Conservation (phyloP, 2,329 filamentous ascomycete species). For the Penicillium sp. region DNA sequence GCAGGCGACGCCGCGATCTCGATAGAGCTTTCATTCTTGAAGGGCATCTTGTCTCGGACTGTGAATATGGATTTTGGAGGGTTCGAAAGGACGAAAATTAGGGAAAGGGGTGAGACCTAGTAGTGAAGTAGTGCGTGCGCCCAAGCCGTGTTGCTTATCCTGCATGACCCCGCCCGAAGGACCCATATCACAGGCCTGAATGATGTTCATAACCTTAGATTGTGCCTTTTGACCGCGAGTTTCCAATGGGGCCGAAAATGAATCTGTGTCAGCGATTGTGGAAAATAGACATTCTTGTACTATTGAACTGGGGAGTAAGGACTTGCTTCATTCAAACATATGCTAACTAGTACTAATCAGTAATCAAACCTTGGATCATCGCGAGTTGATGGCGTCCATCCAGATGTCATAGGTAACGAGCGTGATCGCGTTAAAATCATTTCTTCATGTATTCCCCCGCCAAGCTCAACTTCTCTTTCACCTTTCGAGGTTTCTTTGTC, state of each 20-base stretch:
- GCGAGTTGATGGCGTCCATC: neutral
- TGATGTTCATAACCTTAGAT: neutral
- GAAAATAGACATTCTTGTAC: neutral
- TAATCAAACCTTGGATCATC: neutral
- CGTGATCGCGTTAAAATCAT: neutral
- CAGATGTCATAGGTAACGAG: neutral
- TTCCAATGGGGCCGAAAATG: neutral
- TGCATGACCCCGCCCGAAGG: neutral
- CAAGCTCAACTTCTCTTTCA: neutral
- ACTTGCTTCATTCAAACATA: neutral
- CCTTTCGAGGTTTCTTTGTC: neutral
- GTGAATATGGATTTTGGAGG: neutral
- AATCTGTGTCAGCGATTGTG: neutral
- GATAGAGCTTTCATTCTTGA: conserved; percentile 21
- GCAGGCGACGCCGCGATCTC: conserved; percentile 25
- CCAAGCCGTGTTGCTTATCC: neutral
- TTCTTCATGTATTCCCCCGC: neutral
- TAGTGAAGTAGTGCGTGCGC: conserved; percentile 2
- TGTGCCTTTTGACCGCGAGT: neutral
- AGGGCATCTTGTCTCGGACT: conserved; percentile 12
- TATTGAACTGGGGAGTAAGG: neutral
- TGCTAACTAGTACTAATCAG: neutral
- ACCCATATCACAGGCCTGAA: neutral
- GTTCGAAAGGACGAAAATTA: neutral
- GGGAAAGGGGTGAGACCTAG: neutral